Evolutionary conservation across 1,284 basidiomycete species (phyloP), one percentile per base, ranked within the genome.

Genomic region (Trichosporon inkin): DNA sequence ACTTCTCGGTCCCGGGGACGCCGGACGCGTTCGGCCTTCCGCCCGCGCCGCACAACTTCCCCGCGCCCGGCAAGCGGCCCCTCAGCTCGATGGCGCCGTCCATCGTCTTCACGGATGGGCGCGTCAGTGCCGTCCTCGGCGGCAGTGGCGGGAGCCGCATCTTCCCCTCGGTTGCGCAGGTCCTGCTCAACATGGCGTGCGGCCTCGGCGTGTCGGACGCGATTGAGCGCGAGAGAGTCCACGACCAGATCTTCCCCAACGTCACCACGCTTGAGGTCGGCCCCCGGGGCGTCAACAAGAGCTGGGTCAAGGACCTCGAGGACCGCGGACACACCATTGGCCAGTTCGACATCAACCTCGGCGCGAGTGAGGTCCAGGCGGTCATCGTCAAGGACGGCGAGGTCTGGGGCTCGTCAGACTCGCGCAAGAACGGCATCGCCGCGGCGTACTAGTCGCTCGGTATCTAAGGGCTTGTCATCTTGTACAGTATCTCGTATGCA

Each of bases 41-140:
- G 78, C 88, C 92, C 3, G 90, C 88, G 17, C 92, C 92, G 8
- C 91, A 86, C 78, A 96, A 96, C 74, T 94, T 89, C 71, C 92
- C 92, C 1, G 86, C 85, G 67, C 84, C 89, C 1, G 84, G 86
- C 16, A 97, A 96, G 78, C 86, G 90, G 65, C 75, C 92, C 0
- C 79, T 97, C 10, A 94, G 91, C 0, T 94, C 91, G 1, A 95
- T 84, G 0, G 77, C 83, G 1, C 89, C 94, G 0, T 84, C 86
- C 0, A 91, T 97, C 66, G 75, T 96, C 14, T 90, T 95, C 70
- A 68, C 88, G 64, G 82, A 89, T 64, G 89, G 89, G 3, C 82
- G 85, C 0, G 84, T 94, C 62, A 85, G 84, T 67, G 79, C 87
- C 14, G 84, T 86, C 0, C 74, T 92, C 28, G 94, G 94, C 55